These are phyloP conservation scores for Haberlea rhodopensis DNA, from an alignment of 257 asterid species.

Conservation along the genomic window DNA sequence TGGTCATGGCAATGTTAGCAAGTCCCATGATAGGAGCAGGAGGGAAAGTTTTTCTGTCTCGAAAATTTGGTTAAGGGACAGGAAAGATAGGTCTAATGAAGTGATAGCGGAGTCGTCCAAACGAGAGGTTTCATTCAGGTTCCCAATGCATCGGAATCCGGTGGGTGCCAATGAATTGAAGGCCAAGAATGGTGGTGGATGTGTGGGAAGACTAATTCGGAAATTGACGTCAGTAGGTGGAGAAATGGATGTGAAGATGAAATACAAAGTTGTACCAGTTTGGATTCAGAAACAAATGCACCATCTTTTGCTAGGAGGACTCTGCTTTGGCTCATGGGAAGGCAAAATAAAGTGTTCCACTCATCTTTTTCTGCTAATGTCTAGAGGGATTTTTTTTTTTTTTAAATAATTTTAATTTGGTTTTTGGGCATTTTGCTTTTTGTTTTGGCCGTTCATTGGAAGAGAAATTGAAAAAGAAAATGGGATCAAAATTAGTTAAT, in stretches of 20 bases:
- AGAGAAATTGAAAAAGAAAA: slow-evolving; percentile 4
- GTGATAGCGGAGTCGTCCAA: slow-evolving; percentile 35
- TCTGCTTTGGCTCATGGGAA: slow-evolving; percentile 78
- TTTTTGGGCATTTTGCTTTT: not conserved
- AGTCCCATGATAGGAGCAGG: slow-evolving; percentile 41
- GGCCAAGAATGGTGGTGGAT: slow-evolving; percentile 29
- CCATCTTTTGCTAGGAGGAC: slow-evolving; percentile 78
- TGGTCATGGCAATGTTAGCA: slow-evolving; percentile 6
- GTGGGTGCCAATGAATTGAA: slow-evolving; percentile 31
- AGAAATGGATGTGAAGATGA: slow-evolving; percentile 57
- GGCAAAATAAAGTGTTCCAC: slow-evolving; percentile 72
- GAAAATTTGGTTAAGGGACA: slow-evolving; percentile 70
- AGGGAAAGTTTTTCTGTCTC: slow-evolving; percentile 76
- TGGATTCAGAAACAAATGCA: slow-evolving; percentile 55
- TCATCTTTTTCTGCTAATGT: slow-evolving; percentile 50
- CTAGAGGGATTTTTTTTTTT: slow-evolving; percentile 29
- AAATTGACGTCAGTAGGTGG: slow-evolving; percentile 50
- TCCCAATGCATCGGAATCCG: slow-evolving; percentile 32
- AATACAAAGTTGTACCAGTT: slow-evolving; percentile 48
- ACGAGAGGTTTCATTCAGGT: slow-evolving; percentile 71
- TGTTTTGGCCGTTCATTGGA: not conserved
- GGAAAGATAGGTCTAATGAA: slow-evolving; percentile 35
- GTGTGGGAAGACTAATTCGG: slow-evolving; percentile 51
- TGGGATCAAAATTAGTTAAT: slow-evolving; percentile 10
- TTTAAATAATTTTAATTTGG: slow-evolving; percentile 10